Evolutionary conservation across 176 grass and related monocot genomes (phyloP).

Genomic region (Chrysopogon serrulatus): DNA sequence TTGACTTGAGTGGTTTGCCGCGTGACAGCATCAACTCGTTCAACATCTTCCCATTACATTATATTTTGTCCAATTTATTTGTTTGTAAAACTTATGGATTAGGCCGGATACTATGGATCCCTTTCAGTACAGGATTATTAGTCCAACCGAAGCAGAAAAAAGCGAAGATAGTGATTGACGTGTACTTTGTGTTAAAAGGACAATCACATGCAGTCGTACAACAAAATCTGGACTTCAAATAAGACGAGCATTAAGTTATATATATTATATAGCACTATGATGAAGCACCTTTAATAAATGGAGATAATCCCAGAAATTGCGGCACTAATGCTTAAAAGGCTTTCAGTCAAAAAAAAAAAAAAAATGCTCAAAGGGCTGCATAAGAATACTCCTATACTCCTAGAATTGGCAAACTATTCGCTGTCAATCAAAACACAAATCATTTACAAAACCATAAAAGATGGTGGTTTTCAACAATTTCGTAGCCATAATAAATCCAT

Average conservation of each 20-base stretch:
- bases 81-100: conserved; percentile 16
- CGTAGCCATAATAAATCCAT: background rate
- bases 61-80: background rate
- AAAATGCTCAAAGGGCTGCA: too few species aligned
- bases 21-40: conserved; percentile 16
- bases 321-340: background rate
- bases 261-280: background rate
- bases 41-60: background rate
- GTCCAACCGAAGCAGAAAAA: conserved; percentile 18
- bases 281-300: background rate
- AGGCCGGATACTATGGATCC: background rate
- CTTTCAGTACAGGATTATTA: conserved; percentile 9
- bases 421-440: too few species aligned
- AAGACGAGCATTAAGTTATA: background rate
- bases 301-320: background rate
- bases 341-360: too few species aligned
- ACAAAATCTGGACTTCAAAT: background rate
- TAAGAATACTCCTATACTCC: too few species aligned
- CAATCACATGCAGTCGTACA: conserved; percentile 9
- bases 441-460: background rate
- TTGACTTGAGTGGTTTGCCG: conserved; percentile 12
- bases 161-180: background rate
- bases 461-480: background rate
- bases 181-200: conserved; percentile 16
- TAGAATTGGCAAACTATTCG: background rate